Evolutionary conservation across 805 yeast species (phyloP), one percentile per base, ranked within the genome.

Genomic region (Brettanomyces anomalus): DNA sequence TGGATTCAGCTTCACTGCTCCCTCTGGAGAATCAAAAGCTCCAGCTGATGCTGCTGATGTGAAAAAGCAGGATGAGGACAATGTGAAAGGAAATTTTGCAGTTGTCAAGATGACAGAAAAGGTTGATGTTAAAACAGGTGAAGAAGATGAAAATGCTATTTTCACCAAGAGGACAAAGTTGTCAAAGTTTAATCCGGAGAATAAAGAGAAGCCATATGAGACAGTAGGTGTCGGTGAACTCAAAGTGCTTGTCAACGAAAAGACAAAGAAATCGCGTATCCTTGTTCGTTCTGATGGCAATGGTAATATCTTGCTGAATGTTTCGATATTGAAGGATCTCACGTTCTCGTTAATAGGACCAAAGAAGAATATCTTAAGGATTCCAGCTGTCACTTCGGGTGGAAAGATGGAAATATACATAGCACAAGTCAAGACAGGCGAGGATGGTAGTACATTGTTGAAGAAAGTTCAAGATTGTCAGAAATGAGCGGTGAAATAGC

Each of bases 281-380:
- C 65, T 90, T 32, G 72, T 90, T 17, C 77, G 97, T 54, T 85
- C 96, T 0, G 97, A 89, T 44, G 96, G 96, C 24, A 79, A 87
- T 33, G 81, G 83, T 33, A 75, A 95, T 52, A 79, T 88, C 14
- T 61, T 90, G 37, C 63, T 90, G 46, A 90, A 90, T 58, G 67
- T 79, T 13, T 62, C 69, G n/a, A 61, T 88, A 10, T 66, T 74
- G 8, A 72, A 72, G 42, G 76, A 74, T 40, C 65, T 86, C 45
- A 67, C 66, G 1, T 89, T 87, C 58, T 67, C 72, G 10, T 68
- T 74, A 3, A 66, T 78, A 44, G 79, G 90, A 39, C 37, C 37
- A 3, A 73, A 80, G 58, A 81, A 85, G 26, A 76, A 79, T 26
- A 62, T 76, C 50, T 78, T 88, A 13, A 72, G 81, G 49, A 66